phyloP scores from a whole-genome alignment of 2,329 filamentous ascomycete species.

The Penicillium paneum region DNA sequence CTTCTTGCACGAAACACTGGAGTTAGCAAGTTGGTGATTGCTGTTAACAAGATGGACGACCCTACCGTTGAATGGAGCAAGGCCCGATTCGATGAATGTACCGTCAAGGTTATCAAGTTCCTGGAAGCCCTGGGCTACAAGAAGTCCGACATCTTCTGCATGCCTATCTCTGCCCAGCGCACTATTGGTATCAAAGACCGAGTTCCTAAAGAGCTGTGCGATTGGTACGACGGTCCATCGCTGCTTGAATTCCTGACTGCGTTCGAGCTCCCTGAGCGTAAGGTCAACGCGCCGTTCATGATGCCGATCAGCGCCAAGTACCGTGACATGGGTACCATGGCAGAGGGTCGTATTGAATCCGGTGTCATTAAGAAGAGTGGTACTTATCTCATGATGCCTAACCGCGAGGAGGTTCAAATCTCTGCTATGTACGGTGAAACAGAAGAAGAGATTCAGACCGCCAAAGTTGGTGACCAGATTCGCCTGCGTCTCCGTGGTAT shows the following conservation, averaged over 20 bases:
- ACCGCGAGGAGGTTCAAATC: conserved; percentile 75
- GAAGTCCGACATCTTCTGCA: conserved; percentile 90
- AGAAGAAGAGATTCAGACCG: conserved; percentile 80
- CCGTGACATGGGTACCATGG: conserved; percentile 93
- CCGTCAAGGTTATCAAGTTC: conserved; percentile 79
- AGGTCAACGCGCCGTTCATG: conserved; percentile 98
- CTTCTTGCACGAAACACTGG: conserved; percentile 97
- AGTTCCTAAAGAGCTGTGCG: conserved; percentile 68
- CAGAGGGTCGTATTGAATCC: conserved; percentile 95
- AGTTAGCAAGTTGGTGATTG: conserved; percentile 93
- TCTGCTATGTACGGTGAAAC: conserved; percentile 90
- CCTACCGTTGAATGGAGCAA: conserved; percentile 94
- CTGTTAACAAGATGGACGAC: conserved; percentile 99
- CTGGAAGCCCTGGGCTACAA: conserved; percentile 92
- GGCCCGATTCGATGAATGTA: conserved; percentile 89
- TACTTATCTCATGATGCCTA: conserved; percentile 91
- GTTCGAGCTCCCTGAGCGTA: conserved; percentile 90
- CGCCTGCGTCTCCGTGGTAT: conserved; percentile 88
- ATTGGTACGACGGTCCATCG: conserved; percentile 87
- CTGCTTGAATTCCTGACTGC: conserved; percentile 92
- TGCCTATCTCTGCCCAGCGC: conserved; percentile 91
- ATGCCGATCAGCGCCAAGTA: conserved; percentile 98
- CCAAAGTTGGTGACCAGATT: conserved; percentile 91
- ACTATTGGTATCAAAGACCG: conserved; percentile 84
- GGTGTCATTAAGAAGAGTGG: conserved; percentile 89